These are phyloP conservation scores for Claviceps citrina DNA, from an alignment of 2,329 filamentous ascomycete genomes.

Conservation along the genomic window DNA sequence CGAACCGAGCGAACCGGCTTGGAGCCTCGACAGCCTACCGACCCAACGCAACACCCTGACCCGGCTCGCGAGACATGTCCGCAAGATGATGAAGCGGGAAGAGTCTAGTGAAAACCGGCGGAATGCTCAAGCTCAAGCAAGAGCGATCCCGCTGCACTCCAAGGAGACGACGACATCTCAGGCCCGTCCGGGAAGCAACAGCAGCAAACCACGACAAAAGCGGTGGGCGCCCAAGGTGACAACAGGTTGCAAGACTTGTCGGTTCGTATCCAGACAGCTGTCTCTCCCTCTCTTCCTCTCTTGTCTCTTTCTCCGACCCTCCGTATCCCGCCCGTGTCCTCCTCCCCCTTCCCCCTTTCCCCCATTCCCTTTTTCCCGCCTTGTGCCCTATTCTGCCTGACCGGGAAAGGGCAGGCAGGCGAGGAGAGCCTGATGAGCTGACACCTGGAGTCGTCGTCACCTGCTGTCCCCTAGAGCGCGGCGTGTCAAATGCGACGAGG, in stretches of 20 bases:
- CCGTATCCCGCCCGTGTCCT: too few relatives aligned
- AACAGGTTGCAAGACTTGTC: slow-evolving; percentile 6
- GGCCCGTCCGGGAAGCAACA: background rate
- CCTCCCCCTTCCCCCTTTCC: too few relatives aligned
- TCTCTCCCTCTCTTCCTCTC: too few relatives aligned
- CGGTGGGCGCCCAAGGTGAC: slow-evolving; percentile 4
- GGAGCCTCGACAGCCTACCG: background rate
- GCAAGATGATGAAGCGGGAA: slow-evolving; percentile 1
- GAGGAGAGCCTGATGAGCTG: too few relatives aligned
- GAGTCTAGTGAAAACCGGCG: background rate
- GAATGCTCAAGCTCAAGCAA: background rate
- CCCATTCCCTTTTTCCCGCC: background rate
- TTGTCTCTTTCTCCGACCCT: too few relatives aligned
- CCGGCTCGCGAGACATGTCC: background rate
- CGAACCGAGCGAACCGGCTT: background rate
- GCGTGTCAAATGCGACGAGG: slow-evolving; percentile 4
- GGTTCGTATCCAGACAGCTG: slow-evolving; percentile 3
- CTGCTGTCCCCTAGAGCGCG: slow-evolving; percentile 1
- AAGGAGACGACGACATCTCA: background rate
- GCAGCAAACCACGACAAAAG: slow-evolving; percentile 1
- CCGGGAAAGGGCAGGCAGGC: too few relatives aligned
- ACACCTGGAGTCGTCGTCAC: background rate
- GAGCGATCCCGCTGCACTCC: background rate
- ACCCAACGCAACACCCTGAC: background rate
- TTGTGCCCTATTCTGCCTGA: too few relatives aligned